Evolutionary conservation across 495 filamentous ascomycete species (phyloP).

Genomic region (Neurospora discreta): DNA sequence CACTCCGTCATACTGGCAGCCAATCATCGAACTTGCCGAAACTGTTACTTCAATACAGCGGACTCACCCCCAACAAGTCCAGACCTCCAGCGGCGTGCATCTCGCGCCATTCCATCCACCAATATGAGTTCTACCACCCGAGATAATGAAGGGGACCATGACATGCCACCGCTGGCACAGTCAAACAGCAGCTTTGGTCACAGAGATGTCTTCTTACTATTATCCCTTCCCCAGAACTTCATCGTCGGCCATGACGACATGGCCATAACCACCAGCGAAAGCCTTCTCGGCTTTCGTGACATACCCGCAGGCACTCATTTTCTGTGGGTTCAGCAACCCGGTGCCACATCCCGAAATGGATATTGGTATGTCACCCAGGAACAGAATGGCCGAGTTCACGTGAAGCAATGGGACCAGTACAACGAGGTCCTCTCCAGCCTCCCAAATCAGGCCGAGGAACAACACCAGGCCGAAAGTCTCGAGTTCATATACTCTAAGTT

Average conservation of each 20-base stretch:
- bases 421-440: conserved; percentile 34
- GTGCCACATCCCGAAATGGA: conserved; percentile 39
- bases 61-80: not conserved
- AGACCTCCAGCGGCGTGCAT: not conserved
- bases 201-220: conserved; percentile 34
- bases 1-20: not conserved
- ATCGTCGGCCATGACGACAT: conserved; percentile 36
- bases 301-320: conserved; percentile 50
- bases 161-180: not conserved
- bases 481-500: conserved; percentile 25
- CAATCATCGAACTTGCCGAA: not conserved
- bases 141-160: not conserved
- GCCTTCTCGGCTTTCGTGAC: conserved; percentile 47
- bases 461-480: conserved; percentile 23
- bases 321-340: conserved; percentile 43
- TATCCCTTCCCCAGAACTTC: conserved; percentile 29
- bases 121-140: not conserved
- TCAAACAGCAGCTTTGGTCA: conserved; percentile 7
- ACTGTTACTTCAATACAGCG: not conserved
- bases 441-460: conserved; percentile 25
- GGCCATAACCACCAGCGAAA: conserved; percentile 22
- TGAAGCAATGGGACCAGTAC: conserved; percentile 51
- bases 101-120: not conserved
- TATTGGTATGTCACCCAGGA: conserved; percentile 44
- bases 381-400: conserved; percentile 28